These are phyloP conservation scores for Bondarzewia mesenterica DNA, from an alignment of 1,284 basidiomycete genomes.

Conservation along the genomic window DNA sequence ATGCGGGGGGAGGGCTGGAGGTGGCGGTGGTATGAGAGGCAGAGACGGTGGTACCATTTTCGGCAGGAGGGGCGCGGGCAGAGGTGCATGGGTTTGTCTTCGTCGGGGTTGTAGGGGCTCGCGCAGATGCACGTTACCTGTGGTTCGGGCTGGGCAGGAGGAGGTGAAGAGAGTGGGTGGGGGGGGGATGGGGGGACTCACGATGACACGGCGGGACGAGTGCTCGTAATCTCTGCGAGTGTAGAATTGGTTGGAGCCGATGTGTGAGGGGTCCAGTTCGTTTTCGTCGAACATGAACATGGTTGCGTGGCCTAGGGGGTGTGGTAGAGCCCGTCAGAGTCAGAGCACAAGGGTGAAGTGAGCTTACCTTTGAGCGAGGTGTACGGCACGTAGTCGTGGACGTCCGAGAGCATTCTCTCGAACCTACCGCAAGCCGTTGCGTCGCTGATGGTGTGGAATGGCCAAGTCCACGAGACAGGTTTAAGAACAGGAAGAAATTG, in stretches of 20 bases:
- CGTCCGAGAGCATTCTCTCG: background rate
- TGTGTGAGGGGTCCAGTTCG: background rate
- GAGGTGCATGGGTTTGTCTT: background rate
- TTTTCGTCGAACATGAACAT: background rate
- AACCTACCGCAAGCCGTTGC: background rate
- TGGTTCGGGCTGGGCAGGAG: background rate
- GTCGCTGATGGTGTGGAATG: background rate
- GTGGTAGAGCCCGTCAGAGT: background rate
- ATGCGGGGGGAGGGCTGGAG: too few relatives aligned
- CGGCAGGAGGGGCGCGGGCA: background rate
- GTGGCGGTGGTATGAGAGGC: background rate
- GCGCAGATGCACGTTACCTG: too few relatives aligned
- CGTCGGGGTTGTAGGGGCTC: background rate
- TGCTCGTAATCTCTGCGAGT: background rate
- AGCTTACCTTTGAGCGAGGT: background rate
- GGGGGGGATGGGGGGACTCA: background rate
- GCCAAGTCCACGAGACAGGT: background rate
- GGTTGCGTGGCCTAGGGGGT: background rate
- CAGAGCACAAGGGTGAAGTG: too few relatives aligned
- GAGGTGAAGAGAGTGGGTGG: too few relatives aligned
- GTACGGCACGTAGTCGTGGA: background rate
- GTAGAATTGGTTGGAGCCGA: background rate
- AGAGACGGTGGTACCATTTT: background rate
- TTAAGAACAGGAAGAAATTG: background rate
- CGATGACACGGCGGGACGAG: background rate